Conservation (phyloP, 768 basidiomycete genomes). For the Boletus rubroflammeus region DNA sequence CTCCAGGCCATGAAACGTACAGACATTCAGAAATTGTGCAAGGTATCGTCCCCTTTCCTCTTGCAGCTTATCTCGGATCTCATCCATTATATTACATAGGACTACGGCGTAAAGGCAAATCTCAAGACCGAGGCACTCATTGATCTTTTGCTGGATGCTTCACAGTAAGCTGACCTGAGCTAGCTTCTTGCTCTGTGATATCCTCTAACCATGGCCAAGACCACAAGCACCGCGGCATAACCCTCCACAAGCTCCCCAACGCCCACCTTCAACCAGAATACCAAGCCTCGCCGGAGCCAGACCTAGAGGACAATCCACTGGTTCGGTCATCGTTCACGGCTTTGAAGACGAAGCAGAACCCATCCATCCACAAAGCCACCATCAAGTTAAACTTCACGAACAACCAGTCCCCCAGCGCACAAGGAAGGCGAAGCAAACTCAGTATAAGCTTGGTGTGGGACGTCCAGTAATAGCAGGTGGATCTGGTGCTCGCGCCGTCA, state of each 20-base stretch:
- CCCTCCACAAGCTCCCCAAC: slow-evolving; percentile 19
- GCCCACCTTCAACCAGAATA: slow-evolving; percentile 33
- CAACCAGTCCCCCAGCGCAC: slow-evolving; percentile 37
- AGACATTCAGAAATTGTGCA: slow-evolving; percentile 58
- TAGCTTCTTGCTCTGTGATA: slow-evolving; percentile 31
- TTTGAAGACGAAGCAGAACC: slow-evolving; percentile 43
- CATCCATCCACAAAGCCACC: slow-evolving; percentile 20
- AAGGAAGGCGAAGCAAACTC: slow-evolving; percentile 70
- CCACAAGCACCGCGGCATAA: slow-evolving; percentile 24
- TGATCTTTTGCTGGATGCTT: slow-evolving; percentile 61
- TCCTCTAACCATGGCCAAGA: slow-evolving; percentile 33
- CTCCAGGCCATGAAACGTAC: slow-evolving; percentile 52
- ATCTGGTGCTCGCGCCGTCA: slow-evolving; percentile 59
- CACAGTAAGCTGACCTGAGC: slow-evolving; percentile 37
- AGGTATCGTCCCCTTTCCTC: slow-evolving; percentile 40
- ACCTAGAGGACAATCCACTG: slow-evolving; percentile 31
- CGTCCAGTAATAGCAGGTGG: slow-evolving; percentile 66
- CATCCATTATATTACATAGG: slow-evolving; percentile 39
- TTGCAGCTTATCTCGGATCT: slow-evolving; percentile 11
- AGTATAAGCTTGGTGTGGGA: slow-evolving; percentile 68
- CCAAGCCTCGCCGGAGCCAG: slow-evolving; percentile 27
- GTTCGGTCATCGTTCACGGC: slow-evolving; percentile 37
- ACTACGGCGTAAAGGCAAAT: slow-evolving; percentile 79
- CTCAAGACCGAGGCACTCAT: slow-evolving; percentile 78
- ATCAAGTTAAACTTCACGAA: slow-evolving; percentile 10